Evolutionary conservation across 805 yeast genomes (phyloP), one percentile per base, ranked within the genome.

Genomic region (Saturnispora silvae): DNA sequence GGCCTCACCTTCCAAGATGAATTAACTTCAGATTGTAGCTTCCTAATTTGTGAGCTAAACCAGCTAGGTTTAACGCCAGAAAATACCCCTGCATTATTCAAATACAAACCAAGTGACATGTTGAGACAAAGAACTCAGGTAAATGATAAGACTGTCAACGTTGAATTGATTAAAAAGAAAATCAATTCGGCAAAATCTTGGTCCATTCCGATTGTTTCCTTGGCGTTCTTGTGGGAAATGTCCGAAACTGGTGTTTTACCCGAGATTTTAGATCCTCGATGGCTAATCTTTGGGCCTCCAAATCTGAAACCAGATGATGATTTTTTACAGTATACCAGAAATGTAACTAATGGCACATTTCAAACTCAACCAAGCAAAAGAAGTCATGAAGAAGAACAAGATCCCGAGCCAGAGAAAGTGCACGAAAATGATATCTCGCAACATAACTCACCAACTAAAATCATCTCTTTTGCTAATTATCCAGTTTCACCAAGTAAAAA

Each of bases 121-220:
- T 28, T 57, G 3, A 38, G 34, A 11, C 32, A 40, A 2, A 34
- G 39, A 4, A 30, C 43, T 2, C 34, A 52, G 0, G 20, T 23
- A 3, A 20, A 15, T 5, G 43, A 45, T 2, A n/a, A n/a, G n/a
- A n/a, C n/a, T n/a, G n/a, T n/a, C n/a, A 63, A 77, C 1, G 33
- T 25, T 4, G 34, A 28, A 16, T 23, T 38, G 9, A 64, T 78
- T 3, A 68, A 61, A 37, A 69, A 64, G 40, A 77, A 77, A 46
- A 64, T 77, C 33, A 58, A 60, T 35, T 81, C 80, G 23, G 77
- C 81, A 1, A 72, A 72, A 41, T 57, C 57, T 23, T 70, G 80
- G 72, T 50, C 56, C 22, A 66, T 75, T 10, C 82, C 83, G 1
- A 67, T 77, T n/a, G 68, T 73, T 0, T 67, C 80, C 0, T 41